Percentiles rank a stretch among this genome's conserved stretches.
Conservation (phyloP, 345 rosid genomes). For the Litchi chinensis region DNA sequence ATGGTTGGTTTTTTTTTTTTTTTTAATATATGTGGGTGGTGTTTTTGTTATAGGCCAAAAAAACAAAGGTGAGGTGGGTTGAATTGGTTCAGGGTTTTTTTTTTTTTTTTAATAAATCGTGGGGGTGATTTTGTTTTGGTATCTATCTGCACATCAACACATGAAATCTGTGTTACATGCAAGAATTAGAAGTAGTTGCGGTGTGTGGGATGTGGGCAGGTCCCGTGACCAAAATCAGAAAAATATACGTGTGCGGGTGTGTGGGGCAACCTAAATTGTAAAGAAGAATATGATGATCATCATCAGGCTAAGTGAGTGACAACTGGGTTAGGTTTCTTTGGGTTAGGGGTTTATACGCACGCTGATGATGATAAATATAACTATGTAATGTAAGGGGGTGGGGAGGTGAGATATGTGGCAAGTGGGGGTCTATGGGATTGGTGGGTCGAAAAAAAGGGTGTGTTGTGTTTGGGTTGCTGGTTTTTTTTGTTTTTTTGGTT, state of each 20-base stretch:
- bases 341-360: not conserved
- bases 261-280: not conserved
- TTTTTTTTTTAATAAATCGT: not conserved
- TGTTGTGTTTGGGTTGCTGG: too few species aligned
- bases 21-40: not conserved
- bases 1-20: slow-evolving; percentile 23
- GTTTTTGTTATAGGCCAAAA: slow-evolving; percentile 7
- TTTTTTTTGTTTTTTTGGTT: too few species aligned
- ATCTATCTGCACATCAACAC: not conserved
- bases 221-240: slow-evolving; percentile 28
- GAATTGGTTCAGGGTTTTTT: not conserved
- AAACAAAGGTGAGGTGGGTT: not conserved
- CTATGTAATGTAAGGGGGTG: too few species aligned
- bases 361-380: not conserved
- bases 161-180: not conserved
- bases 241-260: too few species aligned
- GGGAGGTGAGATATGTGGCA: not conserved
- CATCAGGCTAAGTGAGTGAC: not conserved
- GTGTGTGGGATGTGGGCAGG: slow-evolving; percentile 6
- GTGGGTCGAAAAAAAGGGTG: not conserved
- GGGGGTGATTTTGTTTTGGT: not conserved
- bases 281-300: not conserved
- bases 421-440: too few species aligned
- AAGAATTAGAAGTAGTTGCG: not conserved
- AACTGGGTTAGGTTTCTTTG: not conserved